These are phyloP conservation scores for Penicillium sp. DNA, from an alignment of 2,329 filamentous ascomycete genomes.

Conservation along the genomic window DNA sequence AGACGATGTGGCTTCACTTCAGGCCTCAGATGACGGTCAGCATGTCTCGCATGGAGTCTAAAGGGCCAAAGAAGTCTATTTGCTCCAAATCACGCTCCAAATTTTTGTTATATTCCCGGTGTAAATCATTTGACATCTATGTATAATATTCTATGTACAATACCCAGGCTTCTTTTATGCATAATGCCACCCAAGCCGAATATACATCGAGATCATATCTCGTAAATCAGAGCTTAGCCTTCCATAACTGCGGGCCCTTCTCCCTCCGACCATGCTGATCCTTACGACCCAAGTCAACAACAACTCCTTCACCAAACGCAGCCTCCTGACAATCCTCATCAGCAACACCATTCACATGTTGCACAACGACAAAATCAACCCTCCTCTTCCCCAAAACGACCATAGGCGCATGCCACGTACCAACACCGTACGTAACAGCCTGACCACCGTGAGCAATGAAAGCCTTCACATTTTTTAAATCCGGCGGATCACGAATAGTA, in stretches of 20 bases:
- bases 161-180: neutral
- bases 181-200: neutral
- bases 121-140: neutral
- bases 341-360: slow-evolving; percentile 79
- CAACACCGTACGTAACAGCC: slow-evolving; percentile 86
- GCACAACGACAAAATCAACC: slow-evolving; percentile 84
- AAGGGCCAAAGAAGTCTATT: neutral
- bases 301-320: slow-evolving; percentile 43
- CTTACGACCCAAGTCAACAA: slow-evolving; percentile 29
- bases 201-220: neutral
- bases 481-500: slow-evolving; percentile 59
- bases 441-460: slow-evolving; percentile 77
- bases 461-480: slow-evolving; percentile 66
- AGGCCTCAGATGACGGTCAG: neutral
- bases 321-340: slow-evolving; percentile 89
- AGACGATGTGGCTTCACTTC: neutral
- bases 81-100: neutral
- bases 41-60: neutral
- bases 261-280: slow-evolving; percentile 21
- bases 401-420: slow-evolving; percentile 98
- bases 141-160: neutral
- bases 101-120: neutral
- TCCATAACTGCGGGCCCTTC: slow-evolving; percentile 15
- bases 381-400: slow-evolving; percentile 70
- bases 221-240: slow-evolving; percentile 17